Evolutionary conservation across 202 grass and related monocot species (phyloP).

Genomic region (Zizania palustris): DNA sequence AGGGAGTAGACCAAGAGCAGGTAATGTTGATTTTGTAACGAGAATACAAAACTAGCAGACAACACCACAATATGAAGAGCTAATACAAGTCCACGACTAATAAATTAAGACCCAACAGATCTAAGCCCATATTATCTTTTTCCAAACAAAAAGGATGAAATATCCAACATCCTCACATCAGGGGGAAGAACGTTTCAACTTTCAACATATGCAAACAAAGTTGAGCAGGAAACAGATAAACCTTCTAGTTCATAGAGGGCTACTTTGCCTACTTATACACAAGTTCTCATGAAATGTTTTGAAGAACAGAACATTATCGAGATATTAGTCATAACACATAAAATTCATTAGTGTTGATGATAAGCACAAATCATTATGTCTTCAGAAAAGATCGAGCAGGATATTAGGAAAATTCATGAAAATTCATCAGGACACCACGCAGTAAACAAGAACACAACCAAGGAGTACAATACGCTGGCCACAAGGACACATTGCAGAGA

Average conservation of each 20-base stretch:
- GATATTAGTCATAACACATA: not conserved
- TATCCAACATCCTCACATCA: not conserved
- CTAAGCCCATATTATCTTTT: not conserved
- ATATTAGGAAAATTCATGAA: too few species aligned
- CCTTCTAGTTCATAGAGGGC: not conserved
- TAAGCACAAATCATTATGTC: not conserved
- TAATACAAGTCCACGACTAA: not conserved
- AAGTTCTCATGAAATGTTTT: too few species aligned
- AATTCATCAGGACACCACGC: too few species aligned
- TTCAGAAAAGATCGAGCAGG: not conserved
- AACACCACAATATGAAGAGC: not conserved
- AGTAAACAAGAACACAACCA: too few species aligned
- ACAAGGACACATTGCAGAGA: not conserved
- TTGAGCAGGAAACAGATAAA: slow-evolving; percentile 12
- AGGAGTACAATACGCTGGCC: not conserved
- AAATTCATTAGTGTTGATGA: not conserved
- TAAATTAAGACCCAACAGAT: not conserved
- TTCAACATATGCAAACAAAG: not conserved
- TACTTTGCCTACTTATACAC: not conserved
- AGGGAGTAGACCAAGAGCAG: slow-evolving; percentile 14
- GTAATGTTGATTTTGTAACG: not conserved
- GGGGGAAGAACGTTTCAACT: not conserved
- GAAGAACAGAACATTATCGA: not conserved
- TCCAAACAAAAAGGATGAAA: not conserved
- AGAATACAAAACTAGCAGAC: slow-evolving; percentile 4